Base-by-base conservation (phyloP, 1,139 yeast genomes). In the Torulaspora pretoriensis region DNA sequence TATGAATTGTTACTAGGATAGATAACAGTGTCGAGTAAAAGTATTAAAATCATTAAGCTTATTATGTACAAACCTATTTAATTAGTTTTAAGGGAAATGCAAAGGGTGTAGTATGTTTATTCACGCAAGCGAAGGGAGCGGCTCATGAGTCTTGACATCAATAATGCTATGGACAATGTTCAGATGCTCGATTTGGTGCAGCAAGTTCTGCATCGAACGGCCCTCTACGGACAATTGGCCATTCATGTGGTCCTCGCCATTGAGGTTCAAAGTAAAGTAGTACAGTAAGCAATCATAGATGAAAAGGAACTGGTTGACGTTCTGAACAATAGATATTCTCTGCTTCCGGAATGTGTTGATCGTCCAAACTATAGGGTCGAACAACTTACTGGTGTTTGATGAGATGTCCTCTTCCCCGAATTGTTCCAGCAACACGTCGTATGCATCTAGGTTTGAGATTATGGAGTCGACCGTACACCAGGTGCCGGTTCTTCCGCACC, bases 401-500 rank as follows among this genome's bases (percentile, higher is more conserved):
- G 35, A 27, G n/a, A 23, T 8, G 19, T 24, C 27, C 10, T 39
- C 24, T 14, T 39, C 30, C 7, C 39, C 40, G 42, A 47, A 49
- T 19, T 55, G 48, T 22, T 44, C 42, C 32, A 49, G 51, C 27
- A 57, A 38, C 14, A 40, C 35, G 35, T 55, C 57, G 30, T 53
- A 49, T n/a, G 52, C 56, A 25, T 55, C 49, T 13, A 60, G 47
- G 43, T 61, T 57, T n/a, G 68, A 62, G 14, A 68, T 51, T 10
- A 67, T 60, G 1, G 71, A 72, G 61, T 87, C 95, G 24, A 85
- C 73, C 0, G 92, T 73, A 54, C 92, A 83, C 55, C 85, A 82
- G 1, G 94, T 83, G 1, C 96, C 96, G 0, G 96, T 87, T 51
- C 96, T 75, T 3, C 96, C 96, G 65, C 96, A 87, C 0, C 96